These are phyloP conservation scores for Coniella vitis DNA, from an alignment of 2,329 filamentous ascomycete species.

Conservation along the genomic window DNA sequence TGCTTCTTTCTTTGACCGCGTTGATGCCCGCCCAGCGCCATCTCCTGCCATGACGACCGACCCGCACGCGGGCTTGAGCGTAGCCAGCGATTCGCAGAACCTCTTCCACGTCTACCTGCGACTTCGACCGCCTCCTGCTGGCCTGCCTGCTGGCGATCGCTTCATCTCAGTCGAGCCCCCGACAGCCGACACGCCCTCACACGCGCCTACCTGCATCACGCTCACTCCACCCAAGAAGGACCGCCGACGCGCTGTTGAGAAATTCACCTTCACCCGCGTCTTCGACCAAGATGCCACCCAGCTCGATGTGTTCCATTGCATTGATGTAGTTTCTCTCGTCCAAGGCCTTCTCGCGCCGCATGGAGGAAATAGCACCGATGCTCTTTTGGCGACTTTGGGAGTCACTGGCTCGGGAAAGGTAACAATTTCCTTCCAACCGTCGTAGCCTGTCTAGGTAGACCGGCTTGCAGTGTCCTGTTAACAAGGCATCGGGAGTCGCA, in stretches of 20 bases:
- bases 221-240: constrained; percentile 77
- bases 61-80: constrained; percentile 11
- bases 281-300: constrained; percentile 84
- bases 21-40: neutral
- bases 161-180: constrained; percentile 70
- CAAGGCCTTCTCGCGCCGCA: constrained; percentile 71
- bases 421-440: too few species aligned
- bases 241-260: constrained; percentile 80
- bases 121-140: constrained; percentile 59
- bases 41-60: constrained; percentile 29
- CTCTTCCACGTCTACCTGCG: constrained; percentile 92
- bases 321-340: constrained; percentile 66
- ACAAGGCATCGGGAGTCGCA: too few species aligned
- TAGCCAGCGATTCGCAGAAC: constrained; percentile 32
- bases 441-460: too few species aligned
- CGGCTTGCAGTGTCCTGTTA: too few species aligned
- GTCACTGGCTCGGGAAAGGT: constrained; percentile 97
- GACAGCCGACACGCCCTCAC: constrained; percentile 26
- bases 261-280: constrained; percentile 88
- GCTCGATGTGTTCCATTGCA: constrained; percentile 77
- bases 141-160: constrained; percentile 46
- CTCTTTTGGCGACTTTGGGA: constrained; percentile 81
- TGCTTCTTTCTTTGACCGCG: too few species aligned
- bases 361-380: constrained; percentile 77
- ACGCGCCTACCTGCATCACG: constrained; percentile 62